Base-by-base conservation (phyloP, 257 asterid species). In the Eucommia ulmoides region DNA sequence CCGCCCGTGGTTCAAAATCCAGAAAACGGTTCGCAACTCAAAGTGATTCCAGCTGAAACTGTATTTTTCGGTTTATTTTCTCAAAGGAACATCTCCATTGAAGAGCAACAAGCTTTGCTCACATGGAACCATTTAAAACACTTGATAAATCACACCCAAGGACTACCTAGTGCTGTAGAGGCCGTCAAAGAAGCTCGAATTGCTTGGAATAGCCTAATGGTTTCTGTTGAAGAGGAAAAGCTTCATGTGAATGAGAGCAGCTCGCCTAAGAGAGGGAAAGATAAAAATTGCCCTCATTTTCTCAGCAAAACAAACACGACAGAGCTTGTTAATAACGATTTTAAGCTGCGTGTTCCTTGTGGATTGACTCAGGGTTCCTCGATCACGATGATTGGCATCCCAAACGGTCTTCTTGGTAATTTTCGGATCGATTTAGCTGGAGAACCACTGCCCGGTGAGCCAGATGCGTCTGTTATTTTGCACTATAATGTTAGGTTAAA, bases 331-430 rank as follows among this genome's bases (percentile, higher is more conserved):
- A 73, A 69, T 58, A 65, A 58, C 10, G 80, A 75, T 55, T 86
- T 69, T 67, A 77, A 70, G 80, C 56, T 86, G 74, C 71, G 64
- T 52, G 76, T 86, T 57, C 97, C 97, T 60, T 91, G 99, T 70
- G 99, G 99, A 25, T 63, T 91, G 73, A 91, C 95, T 63, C 95
- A 83, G 68, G 97, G 94, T 33, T 86, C 99, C 51, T 91, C 99
- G 21, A 75, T 91, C 65, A 86, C 99, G 18, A 56, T 91, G 49
- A 86, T 86, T 41, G 93, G 99, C 58, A 81, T 86, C 61, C 96
- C 97, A 14, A 78, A 71, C 74, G 97, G 97, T 24, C 85, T 89
- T 63, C 86, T 81, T 64, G 99, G 99, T 58, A 72, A 81, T 60
- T 86, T 91, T 64, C 77, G 76, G 58, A 67, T 91, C 45, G 97